Percentiles rank a stretch among this genome's conserved stretches.
Evolutionary conservation across 352 stramenopile species (phyloP).

Genomic region (Blastocystis sp.): DNA sequence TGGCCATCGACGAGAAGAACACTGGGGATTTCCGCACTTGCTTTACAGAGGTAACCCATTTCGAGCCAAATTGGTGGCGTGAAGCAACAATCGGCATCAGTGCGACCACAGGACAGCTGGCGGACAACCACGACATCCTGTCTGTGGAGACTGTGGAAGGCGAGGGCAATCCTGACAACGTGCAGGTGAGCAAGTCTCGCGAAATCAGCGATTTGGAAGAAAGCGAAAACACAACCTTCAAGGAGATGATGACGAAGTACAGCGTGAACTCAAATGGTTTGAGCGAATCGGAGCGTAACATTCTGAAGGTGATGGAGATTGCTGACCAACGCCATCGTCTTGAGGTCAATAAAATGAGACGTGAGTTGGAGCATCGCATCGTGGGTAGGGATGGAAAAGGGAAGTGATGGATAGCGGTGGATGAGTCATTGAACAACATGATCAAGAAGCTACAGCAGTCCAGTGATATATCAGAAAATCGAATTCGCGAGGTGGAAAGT

Average conservation of each 20-base stretch:
- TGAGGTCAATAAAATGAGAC: conserved; percentile 64
- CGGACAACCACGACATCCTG: conserved; percentile 74
- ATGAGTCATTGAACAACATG: conserved; percentile 76
- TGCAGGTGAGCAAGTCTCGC: conserved; percentile 1
- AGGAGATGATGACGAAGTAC: neutral
- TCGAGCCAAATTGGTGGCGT: conserved; percentile 66
- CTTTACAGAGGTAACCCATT: conserved; percentile 57
- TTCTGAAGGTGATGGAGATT: conserved; percentile 43
- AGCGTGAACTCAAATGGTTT: conserved; percentile 53
- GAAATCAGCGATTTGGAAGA: conserved; percentile 7
- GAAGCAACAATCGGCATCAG: conserved; percentile 67
- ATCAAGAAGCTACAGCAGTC: conserved; percentile 72
- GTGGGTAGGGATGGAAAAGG: conserved; percentile 71
- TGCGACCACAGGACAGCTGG: conserved; percentile 72
- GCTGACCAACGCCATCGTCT: neutral
- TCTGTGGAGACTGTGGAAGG: conserved; percentile 64
- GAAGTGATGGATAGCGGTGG: conserved; percentile 2
- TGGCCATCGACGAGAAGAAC: conserved; percentile 66
- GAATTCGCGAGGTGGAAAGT: conserved; percentile 66
- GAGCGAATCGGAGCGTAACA: neutral
- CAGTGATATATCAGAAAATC: conserved; percentile 66
- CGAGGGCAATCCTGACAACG: conserved; percentile 21
- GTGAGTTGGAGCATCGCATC: conserved; percentile 69
- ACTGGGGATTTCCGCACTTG: conserved; percentile 65
- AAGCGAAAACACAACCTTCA: conserved; percentile 54